These are phyloP conservation scores for Cladosporium phlei DNA, from an alignment of 2,329 filamentous ascomycete genomes.

Conservation along the genomic window DNA sequence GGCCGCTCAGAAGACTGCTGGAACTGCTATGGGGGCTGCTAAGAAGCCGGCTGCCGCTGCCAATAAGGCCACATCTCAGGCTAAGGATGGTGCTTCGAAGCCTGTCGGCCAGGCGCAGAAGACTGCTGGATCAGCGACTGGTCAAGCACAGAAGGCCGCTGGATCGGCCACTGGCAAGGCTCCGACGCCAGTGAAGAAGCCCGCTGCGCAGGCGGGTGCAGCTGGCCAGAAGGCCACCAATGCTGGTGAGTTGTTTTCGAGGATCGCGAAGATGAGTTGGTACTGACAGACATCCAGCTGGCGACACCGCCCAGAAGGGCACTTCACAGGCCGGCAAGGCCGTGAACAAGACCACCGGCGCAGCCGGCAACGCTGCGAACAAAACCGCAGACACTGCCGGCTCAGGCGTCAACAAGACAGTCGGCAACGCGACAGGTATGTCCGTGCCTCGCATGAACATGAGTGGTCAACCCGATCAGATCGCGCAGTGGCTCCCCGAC, in stretches of 20 bases:
- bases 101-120: constrained; percentile 9
- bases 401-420: constrained; percentile 22
- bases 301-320: constrained; percentile 20
- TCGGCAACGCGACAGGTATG: constrained; percentile 29
- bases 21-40: constrained; percentile 14
- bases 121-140: constrained; percentile 1
- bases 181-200: constrained; percentile 20
- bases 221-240: constrained; percentile 5
- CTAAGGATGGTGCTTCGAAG: neutral
- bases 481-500: constrained; percentile 23
- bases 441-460: constrained; percentile 9
- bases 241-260: constrained; percentile 8
- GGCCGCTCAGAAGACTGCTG: constrained; percentile 13
- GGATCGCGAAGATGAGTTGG: too few species aligned
- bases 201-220: constrained; percentile 13
- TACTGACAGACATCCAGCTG: neutral
- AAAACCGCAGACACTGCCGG: constrained; percentile 24
- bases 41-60: constrained; percentile 18
- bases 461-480: constrained; percentile 8
- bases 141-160: constrained; percentile 10
- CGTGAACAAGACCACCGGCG: constrained; percentile 25
- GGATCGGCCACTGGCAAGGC: constrained; percentile 12
- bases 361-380: constrained; percentile 23
- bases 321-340: constrained; percentile 23
- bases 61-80: constrained; percentile 6